Evolutionary conservation across 257 asterid genomes (phyloP).

Genomic region (Handroanthus guayacan): DNA sequence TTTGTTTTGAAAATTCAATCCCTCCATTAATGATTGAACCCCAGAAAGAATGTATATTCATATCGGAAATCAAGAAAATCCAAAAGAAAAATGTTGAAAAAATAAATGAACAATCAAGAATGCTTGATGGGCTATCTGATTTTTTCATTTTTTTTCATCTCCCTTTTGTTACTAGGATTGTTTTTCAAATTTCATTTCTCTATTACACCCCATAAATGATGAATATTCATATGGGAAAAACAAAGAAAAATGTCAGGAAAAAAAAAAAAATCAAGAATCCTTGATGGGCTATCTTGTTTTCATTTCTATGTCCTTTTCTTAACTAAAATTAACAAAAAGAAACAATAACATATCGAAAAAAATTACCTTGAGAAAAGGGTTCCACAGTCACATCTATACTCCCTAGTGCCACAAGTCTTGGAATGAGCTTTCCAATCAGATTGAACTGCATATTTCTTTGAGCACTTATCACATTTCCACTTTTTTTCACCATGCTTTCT

Average conservation of each 20-base stretch:
- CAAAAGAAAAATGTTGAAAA: too few relatives aligned
- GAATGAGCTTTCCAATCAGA: slow-evolving; percentile 98
- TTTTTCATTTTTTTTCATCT: not conserved
- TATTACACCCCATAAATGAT: too few relatives aligned
- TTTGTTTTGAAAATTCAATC: too few relatives aligned
- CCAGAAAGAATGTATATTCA: too few relatives aligned
- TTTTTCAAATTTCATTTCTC: too few relatives aligned
- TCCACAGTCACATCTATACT: slow-evolving; percentile 97
- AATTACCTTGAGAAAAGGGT: slow-evolving; percentile 87
- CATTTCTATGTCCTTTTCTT: not conserved
- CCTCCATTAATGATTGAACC: too few relatives aligned
- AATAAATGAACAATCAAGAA: slow-evolving; percentile 16
- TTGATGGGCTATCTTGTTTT: not conserved
- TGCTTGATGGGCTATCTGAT: not conserved
- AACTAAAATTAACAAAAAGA: not conserved
- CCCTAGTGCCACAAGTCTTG: slow-evolving; percentile 93
- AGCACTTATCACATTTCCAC: slow-evolving; percentile 91
- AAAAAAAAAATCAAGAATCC: slow-evolving; percentile 21
- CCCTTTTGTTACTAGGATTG: not conserved
- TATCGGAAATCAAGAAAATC: not conserved
- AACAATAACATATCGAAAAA: too few relatives aligned
- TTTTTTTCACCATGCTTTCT: slow-evolving; percentile 96
- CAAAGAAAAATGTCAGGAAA: not conserved
- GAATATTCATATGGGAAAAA: not conserved
- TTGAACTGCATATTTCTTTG: slow-evolving; percentile 85